These are phyloP conservation scores for Thalassiosira mediterranea DNA, from an alignment of 352 stramenopile species.

Conservation along the genomic window DNA sequence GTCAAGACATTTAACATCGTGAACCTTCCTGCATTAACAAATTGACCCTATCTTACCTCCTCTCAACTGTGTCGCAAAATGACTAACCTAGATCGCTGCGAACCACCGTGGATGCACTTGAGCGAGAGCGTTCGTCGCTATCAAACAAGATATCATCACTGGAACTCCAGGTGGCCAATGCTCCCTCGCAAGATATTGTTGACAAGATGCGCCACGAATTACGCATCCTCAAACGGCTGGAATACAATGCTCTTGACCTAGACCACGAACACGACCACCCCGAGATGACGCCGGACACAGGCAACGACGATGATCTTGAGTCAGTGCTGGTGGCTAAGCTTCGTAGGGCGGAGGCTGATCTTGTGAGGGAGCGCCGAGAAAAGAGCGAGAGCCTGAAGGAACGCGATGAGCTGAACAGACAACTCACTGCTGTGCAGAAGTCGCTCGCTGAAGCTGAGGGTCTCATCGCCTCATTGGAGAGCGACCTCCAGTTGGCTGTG, in stretches of 20 bases:
- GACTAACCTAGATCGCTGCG: constrained; percentile 44
- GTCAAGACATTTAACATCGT: too few relatives aligned
- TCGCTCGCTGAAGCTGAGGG: constrained; percentile 64
- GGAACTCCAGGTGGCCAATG: constrained; percentile 88
- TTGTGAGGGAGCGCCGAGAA: constrained; percentile 73
- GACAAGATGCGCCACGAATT: constrained; percentile 90
- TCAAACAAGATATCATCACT: constrained; percentile 87
- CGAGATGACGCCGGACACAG: constrained; percentile 60
- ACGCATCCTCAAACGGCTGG: constrained; percentile 90
- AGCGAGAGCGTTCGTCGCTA: constrained; percentile 84
- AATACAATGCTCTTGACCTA: constrained; percentile 80
- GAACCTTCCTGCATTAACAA: too few relatives aligned
- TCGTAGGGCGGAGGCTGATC: constrained; percentile 70
- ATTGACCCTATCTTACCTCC: too few relatives aligned
- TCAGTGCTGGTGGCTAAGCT: constrained; percentile 79
- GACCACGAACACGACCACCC: constrained; percentile 83
- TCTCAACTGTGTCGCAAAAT: too few relatives aligned
- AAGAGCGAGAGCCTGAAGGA: constrained; percentile 56
- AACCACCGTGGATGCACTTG: constrained; percentile 59
- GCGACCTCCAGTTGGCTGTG: constrained; percentile 72
- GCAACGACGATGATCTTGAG: constrained; percentile 80
- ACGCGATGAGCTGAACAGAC: constrained; percentile 44
- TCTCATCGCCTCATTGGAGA: constrained; percentile 71
- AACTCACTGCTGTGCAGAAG: constrained; percentile 57
- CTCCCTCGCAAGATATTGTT: constrained; percentile 88